Evolutionary conservation across 768 basidiomycete species (phyloP).

Genomic region (Multifurca ochricompacta): DNA sequence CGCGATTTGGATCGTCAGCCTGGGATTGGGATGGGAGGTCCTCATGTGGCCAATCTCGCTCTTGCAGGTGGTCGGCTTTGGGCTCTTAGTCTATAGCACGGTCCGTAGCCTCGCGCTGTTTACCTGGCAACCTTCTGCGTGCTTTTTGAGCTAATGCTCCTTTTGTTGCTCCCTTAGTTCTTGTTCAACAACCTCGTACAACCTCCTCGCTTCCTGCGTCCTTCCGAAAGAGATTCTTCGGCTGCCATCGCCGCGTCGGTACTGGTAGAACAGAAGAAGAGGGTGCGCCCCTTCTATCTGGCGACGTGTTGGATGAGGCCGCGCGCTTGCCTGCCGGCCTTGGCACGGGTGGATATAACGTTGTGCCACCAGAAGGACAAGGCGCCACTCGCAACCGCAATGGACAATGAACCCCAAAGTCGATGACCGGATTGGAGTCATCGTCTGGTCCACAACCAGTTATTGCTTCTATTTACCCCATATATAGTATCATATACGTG

Average conservation of each 20-base stretch:
- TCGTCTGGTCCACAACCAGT: background rate
- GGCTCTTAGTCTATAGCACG: conserved; percentile 86
- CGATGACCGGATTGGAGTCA: too few species aligned
- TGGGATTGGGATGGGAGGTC: conserved; percentile 85
- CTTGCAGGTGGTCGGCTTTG: conserved; percentile 79
- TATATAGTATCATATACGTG: background rate
- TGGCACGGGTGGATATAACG: conserved; percentile 79
- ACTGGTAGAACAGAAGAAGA: conserved; percentile 23
- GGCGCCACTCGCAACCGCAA: conserved; percentile 15
- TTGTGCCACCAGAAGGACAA: conserved; percentile 39
- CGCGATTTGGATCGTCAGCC: conserved; percentile 90
- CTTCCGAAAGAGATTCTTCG: conserved; percentile 27
- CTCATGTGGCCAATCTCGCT: conserved; percentile 75
- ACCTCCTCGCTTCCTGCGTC: conserved; percentile 55
- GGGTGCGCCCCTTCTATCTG: conserved; percentile 39
- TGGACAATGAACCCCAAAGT: background rate
- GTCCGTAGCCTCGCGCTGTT: conserved; percentile 33
- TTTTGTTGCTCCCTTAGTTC: conserved; percentile 42
- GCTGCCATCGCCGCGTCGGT: conserved; percentile 6
- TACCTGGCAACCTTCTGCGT: background rate
- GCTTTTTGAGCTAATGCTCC: conserved; percentile 13
- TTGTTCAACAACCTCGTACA: conserved; percentile 81
- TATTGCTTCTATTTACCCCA: background rate
- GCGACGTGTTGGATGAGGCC: conserved; percentile 72
- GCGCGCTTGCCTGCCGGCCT: conserved; percentile 75